phyloP scores from a whole-genome alignment of 177 flowering plant species.

The Vitis hybrid region DNA sequence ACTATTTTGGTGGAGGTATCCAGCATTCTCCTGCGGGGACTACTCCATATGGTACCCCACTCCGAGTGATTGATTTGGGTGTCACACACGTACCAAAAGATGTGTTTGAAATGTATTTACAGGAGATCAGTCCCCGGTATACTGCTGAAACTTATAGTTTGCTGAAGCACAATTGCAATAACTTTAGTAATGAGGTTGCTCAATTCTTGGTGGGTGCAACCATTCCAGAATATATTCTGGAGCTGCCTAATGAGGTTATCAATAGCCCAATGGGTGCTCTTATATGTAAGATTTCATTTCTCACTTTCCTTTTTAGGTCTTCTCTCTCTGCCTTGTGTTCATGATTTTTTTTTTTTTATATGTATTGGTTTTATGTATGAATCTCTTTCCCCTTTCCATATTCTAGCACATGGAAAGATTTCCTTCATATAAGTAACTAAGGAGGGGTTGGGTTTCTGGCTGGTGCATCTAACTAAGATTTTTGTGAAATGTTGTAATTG shows the following conservation, averaged over 20 bases:
- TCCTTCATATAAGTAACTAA: too few species aligned
- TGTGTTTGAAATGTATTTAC: slow-evolving; percentile 82
- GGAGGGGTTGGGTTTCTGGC: too few species aligned
- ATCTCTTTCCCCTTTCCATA: too few species aligned
- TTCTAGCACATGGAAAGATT: too few species aligned
- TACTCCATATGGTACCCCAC: slow-evolving; percentile 86
- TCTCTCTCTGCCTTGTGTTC: neutral
- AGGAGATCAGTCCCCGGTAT: slow-evolving; percentile 87
- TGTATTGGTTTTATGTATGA: too few species aligned
- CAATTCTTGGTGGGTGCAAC: slow-evolving; percentile 80
- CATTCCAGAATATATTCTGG: slow-evolving; percentile 85
- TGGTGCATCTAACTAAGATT: too few species aligned
- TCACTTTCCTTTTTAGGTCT: neutral
- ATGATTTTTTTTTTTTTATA: neutral
- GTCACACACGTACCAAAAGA: slow-evolving; percentile 88
- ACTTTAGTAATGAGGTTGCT: slow-evolving; percentile 94
- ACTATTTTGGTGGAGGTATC: slow-evolving; percentile 94
- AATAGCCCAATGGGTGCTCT: slow-evolving; percentile 93
- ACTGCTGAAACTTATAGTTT: slow-evolving; percentile 90
- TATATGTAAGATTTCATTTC: slow-evolving; percentile 55
- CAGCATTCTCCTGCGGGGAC: slow-evolving; percentile 65
- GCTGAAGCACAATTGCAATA: slow-evolving; percentile 90
- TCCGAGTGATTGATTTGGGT: slow-evolving; percentile 78
- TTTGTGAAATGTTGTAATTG: too few species aligned
- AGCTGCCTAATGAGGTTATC: slow-evolving; percentile 89